These are phyloP conservation scores for Helenozyma baotianmanensis DNA, from an alignment of 805 yeast species.

Conservation along the genomic window DNA sequence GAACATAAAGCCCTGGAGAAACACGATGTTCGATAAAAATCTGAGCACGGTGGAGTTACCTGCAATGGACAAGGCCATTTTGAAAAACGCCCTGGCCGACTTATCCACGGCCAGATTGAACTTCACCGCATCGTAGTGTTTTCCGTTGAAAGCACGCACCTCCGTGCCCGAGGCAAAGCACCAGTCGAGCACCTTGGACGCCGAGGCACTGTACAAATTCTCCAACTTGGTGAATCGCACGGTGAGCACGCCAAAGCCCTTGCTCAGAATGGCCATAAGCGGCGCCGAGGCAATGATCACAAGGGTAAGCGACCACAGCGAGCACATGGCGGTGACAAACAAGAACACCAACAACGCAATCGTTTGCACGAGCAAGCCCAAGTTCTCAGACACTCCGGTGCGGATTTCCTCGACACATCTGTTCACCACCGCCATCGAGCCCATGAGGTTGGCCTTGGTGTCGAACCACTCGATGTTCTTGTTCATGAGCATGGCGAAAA, in stretches of 20 bases:
- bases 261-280: constrained; percentile 47
- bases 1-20: constrained; percentile 91
- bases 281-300: constrained; percentile 76
- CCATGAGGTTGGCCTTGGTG: constrained; percentile 47
- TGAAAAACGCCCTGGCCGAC: constrained; percentile 38
- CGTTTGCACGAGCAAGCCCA: constrained; percentile 54
- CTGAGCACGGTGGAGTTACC: constrained; percentile 56
- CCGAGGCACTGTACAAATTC: constrained; percentile 50
- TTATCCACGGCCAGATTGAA: constrained; percentile 35
- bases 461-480: constrained; percentile 64
- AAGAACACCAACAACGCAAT: constrained; percentile 50
- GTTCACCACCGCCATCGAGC: constrained; percentile 61
- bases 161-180: constrained; percentile 54
- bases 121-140: constrained; percentile 43
- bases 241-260: constrained; percentile 47
- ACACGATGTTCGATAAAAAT: constrained; percentile 61
- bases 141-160: constrained; percentile 59
- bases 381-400: constrained; percentile 61
- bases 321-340: constrained; percentile 61
- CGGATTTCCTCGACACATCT: constrained; percentile 73
- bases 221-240: constrained; percentile 49
- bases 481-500: constrained; percentile 44
- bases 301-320: constrained; percentile 82
- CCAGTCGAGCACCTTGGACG: constrained; percentile 69
- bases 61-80: constrained; percentile 44